Evolutionary conservation across 1,284 basidiomycete species (phyloP).

Genomic region (Sporisorium sorghi): DNA sequence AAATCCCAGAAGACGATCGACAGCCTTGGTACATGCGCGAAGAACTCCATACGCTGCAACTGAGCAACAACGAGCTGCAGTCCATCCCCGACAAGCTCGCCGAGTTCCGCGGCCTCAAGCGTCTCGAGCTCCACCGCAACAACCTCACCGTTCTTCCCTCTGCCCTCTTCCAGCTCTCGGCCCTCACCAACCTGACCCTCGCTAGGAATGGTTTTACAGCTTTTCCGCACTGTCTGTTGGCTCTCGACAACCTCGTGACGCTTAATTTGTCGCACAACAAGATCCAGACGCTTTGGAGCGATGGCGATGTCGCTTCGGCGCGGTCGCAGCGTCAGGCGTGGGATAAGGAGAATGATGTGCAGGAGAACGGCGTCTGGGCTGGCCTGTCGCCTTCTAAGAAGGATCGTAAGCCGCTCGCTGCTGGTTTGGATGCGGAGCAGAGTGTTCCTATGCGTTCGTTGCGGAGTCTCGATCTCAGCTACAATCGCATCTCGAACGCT

Average conservation of each 20-base stretch:
- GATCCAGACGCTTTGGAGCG: conserved; percentile 56
- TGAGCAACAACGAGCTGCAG: conserved; percentile 54
- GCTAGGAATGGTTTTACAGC: conserved; percentile 54
- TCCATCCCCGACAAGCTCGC: conserved; percentile 51
- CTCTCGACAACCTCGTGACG: conserved; percentile 54
- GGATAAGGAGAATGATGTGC: conserved; percentile 44
- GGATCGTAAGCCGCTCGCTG: conserved; percentile 24
- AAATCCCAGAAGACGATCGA: conserved; percentile 47
- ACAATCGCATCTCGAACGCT: conserved; percentile 55
- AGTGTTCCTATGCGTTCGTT: conserved; percentile 45
- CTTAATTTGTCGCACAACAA: conserved; percentile 64
- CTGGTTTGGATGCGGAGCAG: neutral
- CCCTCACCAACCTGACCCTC: conserved; percentile 58
- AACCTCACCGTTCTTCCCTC: conserved; percentile 47
- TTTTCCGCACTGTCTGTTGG: conserved; percentile 52
- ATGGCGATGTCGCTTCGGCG: conserved; percentile 25
- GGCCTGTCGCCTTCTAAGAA: conserved; percentile 50
- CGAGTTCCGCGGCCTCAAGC: conserved; percentile 50
- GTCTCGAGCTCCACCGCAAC: conserved; percentile 63
- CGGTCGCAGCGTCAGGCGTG: conserved; percentile 37
- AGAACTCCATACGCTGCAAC: conserved; percentile 49
- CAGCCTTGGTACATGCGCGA: conserved; percentile 59
- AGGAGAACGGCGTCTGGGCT: conserved; percentile 56
- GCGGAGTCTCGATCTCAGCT: conserved; percentile 51
- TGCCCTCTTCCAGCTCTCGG: conserved; percentile 45